These are phyloP conservation scores for Nasturtium officinale DNA, from an alignment of 345 rosid genomes.

Conservation along the genomic window DNA sequence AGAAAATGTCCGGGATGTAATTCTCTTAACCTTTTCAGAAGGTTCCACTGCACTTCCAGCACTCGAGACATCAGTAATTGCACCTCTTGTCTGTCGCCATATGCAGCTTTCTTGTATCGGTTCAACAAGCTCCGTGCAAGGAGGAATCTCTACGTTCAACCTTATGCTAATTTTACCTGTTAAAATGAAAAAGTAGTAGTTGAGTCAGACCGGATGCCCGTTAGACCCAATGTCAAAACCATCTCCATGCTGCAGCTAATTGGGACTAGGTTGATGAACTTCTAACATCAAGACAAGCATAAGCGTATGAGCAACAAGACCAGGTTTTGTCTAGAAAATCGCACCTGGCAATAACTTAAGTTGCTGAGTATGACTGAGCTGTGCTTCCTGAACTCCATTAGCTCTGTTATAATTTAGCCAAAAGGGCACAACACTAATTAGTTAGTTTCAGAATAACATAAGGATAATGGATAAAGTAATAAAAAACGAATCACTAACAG, in stretches of 20 bases:
- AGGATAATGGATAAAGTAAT: neutral
- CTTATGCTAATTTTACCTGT: slow-evolving; percentile 73
- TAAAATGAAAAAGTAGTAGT: neutral
- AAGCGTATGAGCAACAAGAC: neutral
- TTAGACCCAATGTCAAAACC: neutral
- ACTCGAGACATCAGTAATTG: slow-evolving; percentile 55
- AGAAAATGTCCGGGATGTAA: slow-evolving; percentile 19
- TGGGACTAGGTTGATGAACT: slow-evolving; percentile 1
- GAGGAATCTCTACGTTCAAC: slow-evolving; percentile 67
- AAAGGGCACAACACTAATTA: slow-evolving; percentile 9
- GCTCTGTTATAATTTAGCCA: slow-evolving; percentile 53
- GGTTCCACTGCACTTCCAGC: slow-evolving; percentile 50
- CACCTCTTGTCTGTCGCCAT: slow-evolving; percentile 88
- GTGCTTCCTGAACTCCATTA: slow-evolving; percentile 48
- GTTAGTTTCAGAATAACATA: slow-evolving; percentile 11
- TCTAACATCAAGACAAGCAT: neutral
- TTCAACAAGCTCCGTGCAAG: slow-evolving; percentile 69
- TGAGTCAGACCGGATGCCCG: slow-evolving; percentile 1
- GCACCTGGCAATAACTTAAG: slow-evolving; percentile 82
- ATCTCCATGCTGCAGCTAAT: slow-evolving; percentile 14
- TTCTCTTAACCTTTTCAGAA: slow-evolving; percentile 70
- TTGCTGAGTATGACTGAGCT: slow-evolving; percentile 53
- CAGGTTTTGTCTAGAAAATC: neutral
- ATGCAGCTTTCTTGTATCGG: slow-evolving; percentile 75
- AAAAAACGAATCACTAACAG: slow-evolving; percentile 54